phyloP scores from a whole-genome alignment of 257 asterid genomes.

The Lantana camara region DNA sequence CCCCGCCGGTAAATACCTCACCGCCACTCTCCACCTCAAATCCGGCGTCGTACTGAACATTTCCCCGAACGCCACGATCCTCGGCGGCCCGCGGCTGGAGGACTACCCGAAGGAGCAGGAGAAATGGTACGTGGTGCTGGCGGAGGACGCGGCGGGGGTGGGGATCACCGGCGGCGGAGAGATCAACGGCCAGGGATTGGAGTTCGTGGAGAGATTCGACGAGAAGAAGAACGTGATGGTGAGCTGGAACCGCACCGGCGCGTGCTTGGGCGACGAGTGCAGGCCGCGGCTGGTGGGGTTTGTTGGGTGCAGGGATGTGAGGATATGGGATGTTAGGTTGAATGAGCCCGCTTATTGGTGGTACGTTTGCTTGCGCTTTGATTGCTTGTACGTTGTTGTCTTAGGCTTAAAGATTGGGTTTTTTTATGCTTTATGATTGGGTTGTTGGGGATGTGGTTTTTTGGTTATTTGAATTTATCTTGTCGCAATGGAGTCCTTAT shows the following conservation, averaged over 20 bases:
- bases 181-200: conserved; percentile 90
- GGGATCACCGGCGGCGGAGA: conserved; percentile 97
- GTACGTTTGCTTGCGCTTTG: conserved; percentile 44
- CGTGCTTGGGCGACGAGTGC: conserved; percentile 90
- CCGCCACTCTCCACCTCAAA: conserved; percentile 66
- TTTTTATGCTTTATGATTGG: neutral
- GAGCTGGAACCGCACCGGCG: conserved; percentile 85
- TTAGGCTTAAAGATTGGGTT: neutral
- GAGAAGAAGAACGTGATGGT: conserved; percentile 96
- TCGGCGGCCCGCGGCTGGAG: conserved; percentile 65
- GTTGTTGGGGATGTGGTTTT: no score
- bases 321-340: conserved; percentile 55
- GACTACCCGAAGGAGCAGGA: conserved; percentile 72
- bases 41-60: conserved; percentile 69
- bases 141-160: conserved; percentile 66
- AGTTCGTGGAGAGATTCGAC: conserved; percentile 69
- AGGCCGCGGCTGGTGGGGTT: conserved; percentile 90
- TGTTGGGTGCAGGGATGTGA: conserved; percentile 58
- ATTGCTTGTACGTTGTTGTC: neutral
- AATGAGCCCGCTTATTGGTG: conserved; percentile 90
- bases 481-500: neutral
- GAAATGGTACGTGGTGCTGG: conserved; percentile 85
- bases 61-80: conserved; percentile 50
- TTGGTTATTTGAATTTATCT: neutral
- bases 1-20: conserved; percentile 81